phyloP scores from a whole-genome alignment of 352 stramenopile genomes.

The Pythium periplocum region DNA sequence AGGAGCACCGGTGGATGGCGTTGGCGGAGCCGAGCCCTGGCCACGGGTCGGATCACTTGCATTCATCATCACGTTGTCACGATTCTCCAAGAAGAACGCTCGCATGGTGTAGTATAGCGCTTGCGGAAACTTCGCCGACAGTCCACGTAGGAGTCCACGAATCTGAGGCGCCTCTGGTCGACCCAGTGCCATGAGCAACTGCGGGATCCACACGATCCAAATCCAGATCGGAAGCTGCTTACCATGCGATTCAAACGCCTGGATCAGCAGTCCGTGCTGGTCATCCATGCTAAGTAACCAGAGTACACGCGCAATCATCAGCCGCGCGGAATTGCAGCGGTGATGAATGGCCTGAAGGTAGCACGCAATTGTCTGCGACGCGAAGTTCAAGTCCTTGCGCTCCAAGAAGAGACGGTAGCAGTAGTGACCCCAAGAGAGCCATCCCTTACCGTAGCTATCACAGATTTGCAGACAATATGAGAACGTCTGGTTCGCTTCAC shows the following conservation, averaged over 20 bases:
- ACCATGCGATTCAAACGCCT: constrained; percentile 92
- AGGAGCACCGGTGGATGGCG: constrained; percentile 3
- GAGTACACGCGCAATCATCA: constrained; percentile 89
- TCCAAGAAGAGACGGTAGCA: constrained; percentile 84
- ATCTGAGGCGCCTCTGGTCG: constrained; percentile 88
- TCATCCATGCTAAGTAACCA: constrained; percentile 91
- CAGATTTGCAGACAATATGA: constrained; percentile 90
- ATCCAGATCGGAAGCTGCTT: constrained; percentile 96
- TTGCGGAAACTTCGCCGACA: constrained; percentile 95
- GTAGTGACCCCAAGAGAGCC: constrained; percentile 93
- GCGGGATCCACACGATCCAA: constrained; percentile 98
- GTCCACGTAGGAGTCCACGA: constrained; percentile 66
- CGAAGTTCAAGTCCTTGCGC: constrained; percentile 67
- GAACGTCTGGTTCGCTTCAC: constrained; percentile 88
- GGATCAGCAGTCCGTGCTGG: constrained; percentile 54
- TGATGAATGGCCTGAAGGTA: constrained; percentile 93
- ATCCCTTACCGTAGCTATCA: constrained; percentile 91
- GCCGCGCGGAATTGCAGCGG: constrained; percentile 79
- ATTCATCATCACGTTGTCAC: constrained; percentile 81
- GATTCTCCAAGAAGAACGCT: constrained; percentile 97
- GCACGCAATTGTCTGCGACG: constrained; percentile 89
- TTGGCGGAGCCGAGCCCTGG: constrained; percentile 9
- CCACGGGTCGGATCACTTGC: constrained; percentile 22
- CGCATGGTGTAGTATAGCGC: constrained; percentile 98
- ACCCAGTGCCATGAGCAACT: constrained; percentile 94